phyloP scores from a whole-genome alignment of 2,329 filamentous ascomycete species.

The Lachnellula arida region DNA sequence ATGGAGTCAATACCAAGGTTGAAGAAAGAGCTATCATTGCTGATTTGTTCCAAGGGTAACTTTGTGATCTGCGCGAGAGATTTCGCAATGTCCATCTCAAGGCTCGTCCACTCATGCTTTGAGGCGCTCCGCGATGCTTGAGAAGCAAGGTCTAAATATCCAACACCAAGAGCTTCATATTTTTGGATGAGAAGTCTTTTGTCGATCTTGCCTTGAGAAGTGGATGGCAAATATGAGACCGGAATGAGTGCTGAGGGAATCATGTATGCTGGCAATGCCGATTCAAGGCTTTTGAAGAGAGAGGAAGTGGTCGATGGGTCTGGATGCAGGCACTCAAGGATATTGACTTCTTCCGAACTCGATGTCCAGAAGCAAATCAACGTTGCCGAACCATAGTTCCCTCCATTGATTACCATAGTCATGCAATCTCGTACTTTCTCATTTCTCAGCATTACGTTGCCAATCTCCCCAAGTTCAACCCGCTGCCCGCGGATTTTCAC shows the following conservation, averaged over 20 bases:
- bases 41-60: slow-evolving; percentile 44
- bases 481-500: slow-evolving; percentile 77
- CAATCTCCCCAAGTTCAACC: slow-evolving; percentile 75
- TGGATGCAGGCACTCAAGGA: slow-evolving; percentile 33
- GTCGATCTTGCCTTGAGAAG: slow-evolving; percentile 71
- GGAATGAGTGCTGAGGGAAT: slow-evolving; percentile 70
- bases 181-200: slow-evolving; percentile 45
- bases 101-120: slow-evolving; percentile 42
- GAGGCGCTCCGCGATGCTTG: slow-evolving; percentile 8
- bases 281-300: slow-evolving; percentile 51
- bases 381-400: slow-evolving; percentile 40
- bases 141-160: slow-evolving; percentile 39
- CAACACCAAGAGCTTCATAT: slow-evolving; percentile 43
- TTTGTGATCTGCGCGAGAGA: slow-evolving; percentile 49
- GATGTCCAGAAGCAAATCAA: slow-evolving; percentile 69
- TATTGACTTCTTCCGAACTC: background rate
- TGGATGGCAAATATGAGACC: slow-evolving; percentile 64
- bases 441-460: slow-evolving; percentile 52
- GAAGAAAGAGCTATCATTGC: slow-evolving; percentile 66
- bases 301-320: slow-evolving; percentile 34
- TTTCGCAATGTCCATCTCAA: slow-evolving; percentile 52
- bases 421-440: slow-evolving; percentile 54
- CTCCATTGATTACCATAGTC: slow-evolving; percentile 52
- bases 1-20: slow-evolving; percentile 81
- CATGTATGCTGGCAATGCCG: slow-evolving; percentile 69